Evolutionary conservation across 208 protist species (phyloP).

Genomic region (Borovskyia barvae): DNA sequence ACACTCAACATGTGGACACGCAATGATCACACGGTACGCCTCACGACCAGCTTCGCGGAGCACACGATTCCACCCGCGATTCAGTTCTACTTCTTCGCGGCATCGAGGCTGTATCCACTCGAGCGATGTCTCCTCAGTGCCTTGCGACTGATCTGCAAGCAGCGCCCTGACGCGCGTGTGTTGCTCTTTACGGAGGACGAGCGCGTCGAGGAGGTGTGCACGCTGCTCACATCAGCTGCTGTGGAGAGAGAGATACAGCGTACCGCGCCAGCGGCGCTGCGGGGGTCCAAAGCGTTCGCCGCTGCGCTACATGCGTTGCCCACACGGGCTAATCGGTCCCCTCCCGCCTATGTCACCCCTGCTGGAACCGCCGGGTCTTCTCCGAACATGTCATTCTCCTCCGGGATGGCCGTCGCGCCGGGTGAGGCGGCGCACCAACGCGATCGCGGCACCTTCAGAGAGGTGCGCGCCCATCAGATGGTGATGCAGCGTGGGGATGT

Average conservation of each 20-base stretch:
- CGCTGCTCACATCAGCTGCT: conserved; percentile 25
- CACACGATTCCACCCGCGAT: conserved; percentile 80
- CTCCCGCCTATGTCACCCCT: neutral
- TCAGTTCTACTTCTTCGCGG: conserved; percentile 79
- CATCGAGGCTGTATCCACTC: conserved; percentile 36
- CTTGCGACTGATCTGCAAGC: conserved; percentile 72
- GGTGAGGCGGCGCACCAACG: conserved; percentile 1
- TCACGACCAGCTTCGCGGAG: conserved; percentile 89
- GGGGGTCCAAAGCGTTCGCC: conserved; percentile 2
- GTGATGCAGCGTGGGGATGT: conserved; percentile 43
- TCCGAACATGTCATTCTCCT: too few species aligned
- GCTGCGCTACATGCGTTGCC: conserved; percentile 19
- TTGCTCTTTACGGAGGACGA: conserved; percentile 64
- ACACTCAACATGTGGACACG: conserved; percentile 85
- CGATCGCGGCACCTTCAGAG: conserved; percentile 11
- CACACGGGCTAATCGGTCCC: neutral
- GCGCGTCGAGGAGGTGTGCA: conserved; percentile 34
- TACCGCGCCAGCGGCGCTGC: conserved; percentile 5
- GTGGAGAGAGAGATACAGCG: conserved; percentile 8
- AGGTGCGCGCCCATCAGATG: conserved; percentile 44
- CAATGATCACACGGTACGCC: conserved; percentile 84
- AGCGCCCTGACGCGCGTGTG: conserved; percentile 56
- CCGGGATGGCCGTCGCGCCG: neutral
- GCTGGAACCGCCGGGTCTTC: too few species aligned
- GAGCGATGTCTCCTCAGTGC: conserved; percentile 37